A percentile compares a stretch with the other conserved stretches of the same genome.
Evolutionary conservation across 176 grass and related monocot species (phyloP).

Genomic region (Hordeum vulgare): MorexV3_pseudomolecules_assembly NC_058518.1:405550801-405551300

Average conservation of each 20-base stretch:
- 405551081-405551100: slow-evolving; percentile 26
- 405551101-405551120: not conserved
- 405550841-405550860: not conserved
- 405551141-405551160: too few relatives aligned
- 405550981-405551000: slow-evolving; percentile 92
- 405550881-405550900: not conserved
- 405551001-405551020: slow-evolving; percentile 93
- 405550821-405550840: not conserved
- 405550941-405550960: slow-evolving; percentile 88
- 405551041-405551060: slow-evolving; percentile 93
- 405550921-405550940: not conserved
- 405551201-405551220: not conserved
- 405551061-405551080: slow-evolving; percentile 84
- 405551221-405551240: slow-evolving; percentile 1
- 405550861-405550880: not conserved
- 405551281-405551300: too few relatives aligned
- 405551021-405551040: slow-evolving; percentile 77
- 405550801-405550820: not conserved
- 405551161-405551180: too few relatives aligned
- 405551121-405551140: not conserved
- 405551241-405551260: not conserved
- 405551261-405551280: too few relatives aligned
- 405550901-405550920: not conserved
- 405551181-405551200: too few relatives aligned
- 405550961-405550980: slow-evolving; percentile 98